Conservation (phyloP, 2,329 filamentous ascomycete species). For the Botrytis hyacinthi region DNA sequence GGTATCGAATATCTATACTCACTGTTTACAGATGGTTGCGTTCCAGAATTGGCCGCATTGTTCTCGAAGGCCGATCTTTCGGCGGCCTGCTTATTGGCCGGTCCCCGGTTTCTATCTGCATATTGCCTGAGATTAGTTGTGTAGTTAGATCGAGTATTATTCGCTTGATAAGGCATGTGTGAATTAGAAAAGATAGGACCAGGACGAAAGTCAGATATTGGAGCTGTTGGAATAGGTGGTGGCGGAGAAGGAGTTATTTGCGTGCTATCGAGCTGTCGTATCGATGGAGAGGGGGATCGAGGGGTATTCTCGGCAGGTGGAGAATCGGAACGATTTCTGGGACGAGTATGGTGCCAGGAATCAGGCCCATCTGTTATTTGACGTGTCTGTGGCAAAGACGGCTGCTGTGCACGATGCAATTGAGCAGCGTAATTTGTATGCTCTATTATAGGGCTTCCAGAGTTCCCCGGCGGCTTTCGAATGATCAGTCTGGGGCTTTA, state of each 20-base stretch:
- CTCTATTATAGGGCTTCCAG: slow-evolving; percentile 17
- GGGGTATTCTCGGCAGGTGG: slow-evolving; percentile 6
- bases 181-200: slow-evolving; percentile 15
- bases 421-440: slow-evolving; percentile 17
- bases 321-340: slow-evolving; percentile 16
- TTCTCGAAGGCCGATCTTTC: slow-evolving; percentile 11
- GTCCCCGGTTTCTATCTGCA: slow-evolving; percentile 14
- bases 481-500: slow-evolving; percentile 2
- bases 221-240: slow-evolving; percentile 21
- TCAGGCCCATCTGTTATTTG: slow-evolving; percentile 19
- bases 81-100: slow-evolving; percentile 3
- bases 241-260: slow-evolving; percentile 21
- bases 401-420: slow-evolving; percentile 9
- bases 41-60: neutral
- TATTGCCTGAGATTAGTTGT: slow-evolving; percentile 21
- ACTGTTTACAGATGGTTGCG: slow-evolving; percentile 11
- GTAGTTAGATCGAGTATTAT: slow-evolving; percentile 14
- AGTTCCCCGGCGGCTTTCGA: slow-evolving; percentile 6
- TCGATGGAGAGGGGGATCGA: slow-evolving; percentile 14
- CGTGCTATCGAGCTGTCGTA: slow-evolving; percentile 15
- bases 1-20: neutral
- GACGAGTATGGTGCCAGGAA: slow-evolving; percentile 19
- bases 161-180: slow-evolving; percentile 20
- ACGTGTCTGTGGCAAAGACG: slow-evolving; percentile 16
- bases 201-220: slow-evolving; percentile 18